Evolutionary conservation across 768 basidiomycete species (phyloP), one percentile per base, ranked within the genome.

Genomic region (Mrakia frigida): DNA sequence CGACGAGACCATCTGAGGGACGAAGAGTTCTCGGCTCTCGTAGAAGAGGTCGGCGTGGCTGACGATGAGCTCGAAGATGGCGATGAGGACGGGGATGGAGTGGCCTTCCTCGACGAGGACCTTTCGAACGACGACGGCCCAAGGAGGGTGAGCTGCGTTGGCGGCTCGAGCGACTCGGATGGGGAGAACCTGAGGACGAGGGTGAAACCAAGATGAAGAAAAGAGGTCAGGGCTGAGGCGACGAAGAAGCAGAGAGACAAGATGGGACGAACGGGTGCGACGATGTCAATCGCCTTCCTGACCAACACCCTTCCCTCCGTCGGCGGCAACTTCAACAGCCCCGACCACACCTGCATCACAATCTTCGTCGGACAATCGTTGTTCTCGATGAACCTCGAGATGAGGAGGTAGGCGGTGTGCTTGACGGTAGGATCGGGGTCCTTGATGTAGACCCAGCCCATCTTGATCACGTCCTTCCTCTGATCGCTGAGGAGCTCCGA

Each of bases 361-460:
- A 99, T 94, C 83, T 97, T 98, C 77, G 89, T 87, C 1, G 96
- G 95, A 0, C 90, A 91, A 41, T 91, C 92, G 83, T 91, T 95
- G 10, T 89, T 89, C 21, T 91, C 90, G 80, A 96, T 94, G 86
- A 98, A 98, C 43, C 91, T 89, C 53, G 97, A 93, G 46, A 92
- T 89, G 9, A 98, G 87, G 50, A 97, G 88, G 82, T 94, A 94
- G 0, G 93, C 91, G 13, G 92, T 92, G 82, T 98, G 93, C 83
- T 93, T 95, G 81, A 97, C 92, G 28, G 94, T 89, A 7, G 90
- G 87, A 82, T 98, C 97, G 59, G 96, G 93, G 74, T 90, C 71
- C 9, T 87, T 87, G 79, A 95, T 92, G 80, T 90, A 92, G 80
- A 90, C 88, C 94, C 94, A 98, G 28, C 93, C 92, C 75, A 91